phyloP scores from a whole-genome alignment of 495 filamentous ascomycete genomes.

The Bombardia bombarda region DNA sequence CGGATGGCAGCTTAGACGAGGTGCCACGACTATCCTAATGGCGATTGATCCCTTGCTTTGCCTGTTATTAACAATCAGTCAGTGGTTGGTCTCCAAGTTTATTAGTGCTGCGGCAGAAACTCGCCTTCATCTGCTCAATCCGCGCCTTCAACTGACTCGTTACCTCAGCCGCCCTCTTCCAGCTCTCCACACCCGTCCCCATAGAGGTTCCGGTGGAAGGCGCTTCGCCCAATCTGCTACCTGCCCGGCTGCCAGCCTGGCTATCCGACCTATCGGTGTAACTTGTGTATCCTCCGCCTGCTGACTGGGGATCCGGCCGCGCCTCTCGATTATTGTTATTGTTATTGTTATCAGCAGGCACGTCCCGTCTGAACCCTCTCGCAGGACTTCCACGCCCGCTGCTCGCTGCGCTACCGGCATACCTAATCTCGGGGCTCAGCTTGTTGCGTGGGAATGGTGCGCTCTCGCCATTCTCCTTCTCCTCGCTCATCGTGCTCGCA shows the following conservation, averaged over 20 bases:
- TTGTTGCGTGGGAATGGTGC: constrained; percentile 38
- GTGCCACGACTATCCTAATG: neutral
- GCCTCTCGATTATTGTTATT: constrained; percentile 23
- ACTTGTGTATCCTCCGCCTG: constrained; percentile 15
- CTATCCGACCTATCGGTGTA: constrained; percentile 25
- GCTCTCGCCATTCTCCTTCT: constrained; percentile 65
- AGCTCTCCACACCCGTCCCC: constrained; percentile 74
- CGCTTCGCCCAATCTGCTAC: constrained; percentile 27
- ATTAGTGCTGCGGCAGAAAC: neutral
- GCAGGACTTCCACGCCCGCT: constrained; percentile 51
- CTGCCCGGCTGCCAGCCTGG: constrained; percentile 35
- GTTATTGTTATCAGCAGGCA: constrained; percentile 9
- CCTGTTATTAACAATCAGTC: neutral
- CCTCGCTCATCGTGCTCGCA: constrained; percentile 66
- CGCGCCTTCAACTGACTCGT: constrained; percentile 93
- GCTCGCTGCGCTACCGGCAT: constrained; percentile 39
- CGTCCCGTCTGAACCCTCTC: constrained; percentile 29
- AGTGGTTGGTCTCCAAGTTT: neutral
- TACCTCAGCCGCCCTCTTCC: constrained; percentile 97
- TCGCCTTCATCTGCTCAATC: constrained; percentile 73
- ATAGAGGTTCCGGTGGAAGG: constrained; percentile 23
- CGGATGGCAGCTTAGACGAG: neutral
- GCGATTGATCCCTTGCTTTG: constrained; percentile 7
- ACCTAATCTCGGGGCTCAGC: constrained; percentile 43
- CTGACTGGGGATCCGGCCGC: constrained; percentile 11